Evolutionary conservation across 164 flowering plant species (phyloP), one percentile per base, ranked within the genome.

Genomic region (Dillenia suffruticosa): DNA sequence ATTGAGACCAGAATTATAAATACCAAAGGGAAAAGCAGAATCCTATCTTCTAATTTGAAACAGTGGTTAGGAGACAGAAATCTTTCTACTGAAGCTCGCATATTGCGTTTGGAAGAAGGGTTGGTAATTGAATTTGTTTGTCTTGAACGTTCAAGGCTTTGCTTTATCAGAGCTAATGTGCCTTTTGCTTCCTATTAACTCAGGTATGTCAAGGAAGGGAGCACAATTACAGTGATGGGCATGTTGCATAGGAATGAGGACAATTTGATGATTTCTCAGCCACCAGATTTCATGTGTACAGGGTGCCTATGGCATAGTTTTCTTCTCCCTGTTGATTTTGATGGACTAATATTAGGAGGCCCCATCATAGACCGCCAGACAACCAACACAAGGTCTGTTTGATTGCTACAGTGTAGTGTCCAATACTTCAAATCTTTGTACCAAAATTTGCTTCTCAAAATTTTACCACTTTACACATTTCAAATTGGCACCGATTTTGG

Each of bases 191-290:
- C 22, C 22, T 19, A 19, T 19, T 19, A 19, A 19, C 22, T 19
- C 85, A 86, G 87, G 73, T 86, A 81, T 55, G 61, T 84, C 9
- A 79, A 79, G 51, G 88, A 86, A 72, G 88, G 91, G 47, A 70
- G 76, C 76, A 50, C 45, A 44, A 74, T 81, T 45, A 74, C 83
- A 47, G 84, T 84, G 32, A 51, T 82, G 40, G 88, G 88, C 61
- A 69, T 81, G 65, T 63, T 86, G 70, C 66, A 61, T 6, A 81
- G 63, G 63, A 58, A 68, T 63, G 62, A 79, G 13, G 80, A 73
- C 51, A 66, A 58, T n/a, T 10, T 72, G 44, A 74, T 52, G 79
- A 86, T 86, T 56, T 73, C 80, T 72, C 76, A 81, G 56, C 86
- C 88, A 48, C 81, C 82, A 11, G 80, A 82, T 49, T 63, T 77